Evolutionary conservation across 2,329 filamentous ascomycete genomes (phyloP), one percentile per base, ranked within the genome.

Genomic region (Ophiostoma perfectum): DNA sequence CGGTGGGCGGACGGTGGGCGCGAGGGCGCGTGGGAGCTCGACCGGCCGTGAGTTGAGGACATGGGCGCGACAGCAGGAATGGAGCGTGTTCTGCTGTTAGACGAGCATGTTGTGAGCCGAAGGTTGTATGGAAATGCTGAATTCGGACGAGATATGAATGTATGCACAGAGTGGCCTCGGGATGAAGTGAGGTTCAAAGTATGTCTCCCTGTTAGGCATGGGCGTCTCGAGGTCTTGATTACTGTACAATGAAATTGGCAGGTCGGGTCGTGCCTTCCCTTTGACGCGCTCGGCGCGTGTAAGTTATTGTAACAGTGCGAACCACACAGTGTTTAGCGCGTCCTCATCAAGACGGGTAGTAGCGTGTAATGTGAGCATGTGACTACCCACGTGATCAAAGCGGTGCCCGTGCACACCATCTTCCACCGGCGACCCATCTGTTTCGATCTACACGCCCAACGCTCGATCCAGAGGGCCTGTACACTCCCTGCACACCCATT

Each of bases 1-100:
- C 39, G 60, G 67, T 66, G 67, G 64, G 14, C 45, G 8, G 71
- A 79, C 70, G 72, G 74, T 70, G 77, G 78, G 79, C 81, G 83
- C 80, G 68, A 67, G 36, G 82, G 82, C 82, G 82, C 82, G 81
- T 82, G 80, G 73, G 78, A 73, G 70, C 71, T 73, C 63, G 72
- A 74, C 64, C 67, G 42, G 52, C 63, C 64, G 67, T 65, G 67
- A 60, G 58, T 64, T n/a, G 69, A 38, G 45, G 67, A 70, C 68
- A 70, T 69, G 64, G 18, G 66, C 44, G 64, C 49, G 66, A 62
- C 64, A 63, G 63, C 58, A 55, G 16, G 9, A 42, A 42, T 36
- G 5, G 12, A 41, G 39, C 27, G 42, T 16, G 49, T 27, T 58
- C 42, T 11, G 44, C 58, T 60, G 39, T 55, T 47, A 68, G 36